phyloP scores from a whole-genome alignment of 768 basidiomycete genomes.

The Leucocoprinus birnbaumii region DNA sequence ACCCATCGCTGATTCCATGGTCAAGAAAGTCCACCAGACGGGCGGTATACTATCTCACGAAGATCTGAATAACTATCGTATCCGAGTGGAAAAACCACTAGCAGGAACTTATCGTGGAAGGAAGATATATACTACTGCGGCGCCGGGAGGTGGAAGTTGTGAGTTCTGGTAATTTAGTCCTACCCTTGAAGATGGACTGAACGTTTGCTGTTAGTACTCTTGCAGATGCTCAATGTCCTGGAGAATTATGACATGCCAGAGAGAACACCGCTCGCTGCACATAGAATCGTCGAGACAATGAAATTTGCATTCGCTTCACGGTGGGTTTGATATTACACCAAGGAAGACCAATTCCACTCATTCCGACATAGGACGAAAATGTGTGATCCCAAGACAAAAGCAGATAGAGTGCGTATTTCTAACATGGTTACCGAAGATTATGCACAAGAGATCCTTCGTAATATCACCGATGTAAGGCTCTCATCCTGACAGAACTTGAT shows the following conservation, averaged over 20 bases:
- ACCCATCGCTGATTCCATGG: constrained; percentile 74
- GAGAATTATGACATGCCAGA: constrained; percentile 66
- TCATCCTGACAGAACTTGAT: not conserved
- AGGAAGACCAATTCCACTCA: not conserved
- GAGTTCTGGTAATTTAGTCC: constrained; percentile 14
- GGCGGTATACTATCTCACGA: constrained; percentile 74
- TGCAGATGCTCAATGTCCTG: constrained; percentile 87
- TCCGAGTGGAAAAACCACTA: constrained; percentile 70
- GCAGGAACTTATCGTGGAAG: constrained; percentile 76
- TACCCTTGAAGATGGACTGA: not conserved
- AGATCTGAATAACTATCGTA: constrained; percentile 50
- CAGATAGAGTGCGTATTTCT: constrained; percentile 51
- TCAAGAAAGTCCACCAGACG: constrained; percentile 63
- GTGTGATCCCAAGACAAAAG: constrained; percentile 72
- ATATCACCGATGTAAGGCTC: constrained; percentile 74
- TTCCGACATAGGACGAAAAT: constrained; percentile 63
- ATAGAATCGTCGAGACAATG: constrained; percentile 80
- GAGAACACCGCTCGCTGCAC: constrained; percentile 61
- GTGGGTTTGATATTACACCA: constrained; percentile 21
- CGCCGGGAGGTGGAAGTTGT: constrained; percentile 84
- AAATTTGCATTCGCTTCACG: constrained; percentile 67
- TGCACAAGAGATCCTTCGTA: constrained; percentile 53
- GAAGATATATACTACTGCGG: constrained; percentile 80
- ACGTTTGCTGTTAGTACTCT: constrained; percentile 44
- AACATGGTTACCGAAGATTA: constrained; percentile 71